These are phyloP conservation scores for Penicillium sp. DNA, from an alignment of 2,329 filamentous ascomycete species.

Conservation along the genomic window DNA sequence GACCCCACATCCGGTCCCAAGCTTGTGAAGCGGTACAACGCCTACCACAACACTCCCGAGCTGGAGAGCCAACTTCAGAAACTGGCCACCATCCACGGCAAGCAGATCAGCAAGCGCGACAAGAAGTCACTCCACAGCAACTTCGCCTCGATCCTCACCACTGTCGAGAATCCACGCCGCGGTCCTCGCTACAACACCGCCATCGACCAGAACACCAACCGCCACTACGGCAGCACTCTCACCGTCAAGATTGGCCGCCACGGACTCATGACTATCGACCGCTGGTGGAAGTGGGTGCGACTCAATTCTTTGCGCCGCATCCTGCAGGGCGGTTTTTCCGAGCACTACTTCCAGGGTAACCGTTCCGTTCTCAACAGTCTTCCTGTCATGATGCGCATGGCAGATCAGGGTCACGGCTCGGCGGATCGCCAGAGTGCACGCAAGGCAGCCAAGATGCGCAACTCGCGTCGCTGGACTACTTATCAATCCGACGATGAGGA, in stretches of 20 bases:
- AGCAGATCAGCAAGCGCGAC: constrained; percentile 65
- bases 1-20: constrained; percentile 43
- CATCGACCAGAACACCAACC: constrained; percentile 60
- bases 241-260: constrained; percentile 58
- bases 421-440: constrained; percentile 29
- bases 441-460: constrained; percentile 31
- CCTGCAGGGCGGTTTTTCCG: constrained; percentile 61
- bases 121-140: constrained; percentile 65
- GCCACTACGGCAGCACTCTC: constrained; percentile 62
- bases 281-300: constrained; percentile 71
- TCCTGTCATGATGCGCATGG: constrained; percentile 47
- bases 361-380: constrained; percentile 60
- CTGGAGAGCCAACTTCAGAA: constrained; percentile 59
- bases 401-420: constrained; percentile 13
- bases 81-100: constrained; percentile 61
- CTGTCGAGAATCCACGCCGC: constrained; percentile 64
- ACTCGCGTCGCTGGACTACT: constrained; percentile 31
- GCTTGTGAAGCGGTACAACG: constrained; percentile 64
- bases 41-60: constrained; percentile 64
- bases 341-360: constrained; percentile 62
- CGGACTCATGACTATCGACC: constrained; percentile 64
- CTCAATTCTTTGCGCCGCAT: constrained; percentile 61
- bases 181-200: constrained; percentile 67
- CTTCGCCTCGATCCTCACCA: constrained; percentile 65
- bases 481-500: constrained; percentile 34